Evolutionary conservation across 2,329 filamentous ascomycete genomes (phyloP).

Genomic region (Helicocarpus griseus): DNA sequence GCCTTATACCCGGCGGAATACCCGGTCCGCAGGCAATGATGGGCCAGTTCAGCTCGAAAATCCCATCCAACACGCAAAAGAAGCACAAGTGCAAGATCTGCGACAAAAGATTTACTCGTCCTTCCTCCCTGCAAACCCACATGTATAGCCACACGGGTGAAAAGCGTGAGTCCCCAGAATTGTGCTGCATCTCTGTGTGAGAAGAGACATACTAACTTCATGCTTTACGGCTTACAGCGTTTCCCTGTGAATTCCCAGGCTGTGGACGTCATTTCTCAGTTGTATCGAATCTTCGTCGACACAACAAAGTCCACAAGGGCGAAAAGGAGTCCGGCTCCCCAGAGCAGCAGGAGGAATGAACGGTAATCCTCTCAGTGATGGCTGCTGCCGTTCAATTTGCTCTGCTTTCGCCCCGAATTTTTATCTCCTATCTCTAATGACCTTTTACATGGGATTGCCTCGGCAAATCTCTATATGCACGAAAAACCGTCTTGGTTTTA

Average conservation of each 20-base stretch:
- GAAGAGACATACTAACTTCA: background rate
- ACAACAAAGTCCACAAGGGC: constrained; percentile 91
- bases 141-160: constrained; percentile 99
- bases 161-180: constrained; percentile 69
- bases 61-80: constrained; percentile 92
- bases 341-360: constrained; percentile 34
- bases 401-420: background rate
- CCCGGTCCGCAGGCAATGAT: constrained; percentile 95
- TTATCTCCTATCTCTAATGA: background rate
- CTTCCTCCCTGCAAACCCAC: constrained; percentile 89
- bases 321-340: constrained; percentile 31
- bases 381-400: constrained; percentile 7
- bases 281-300: constrained; percentile 86
- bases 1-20: constrained; percentile 50
- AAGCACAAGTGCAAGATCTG: constrained; percentile 99
- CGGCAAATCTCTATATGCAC: background rate
- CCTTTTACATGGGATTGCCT: constrained; percentile 1
- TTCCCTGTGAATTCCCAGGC: constrained; percentile 85
- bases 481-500: background rate
- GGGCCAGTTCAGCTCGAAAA: constrained; percentile 95
- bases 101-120: constrained; percentile 92
- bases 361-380: constrained; percentile 2
- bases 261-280: constrained; percentile 96
- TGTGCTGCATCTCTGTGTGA: background rate
- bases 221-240: constrained; percentile 49